phyloP scores from a whole-genome alignment of 2,329 filamentous ascomycete genomes.

The Trichophyton verrucosum region DNA sequence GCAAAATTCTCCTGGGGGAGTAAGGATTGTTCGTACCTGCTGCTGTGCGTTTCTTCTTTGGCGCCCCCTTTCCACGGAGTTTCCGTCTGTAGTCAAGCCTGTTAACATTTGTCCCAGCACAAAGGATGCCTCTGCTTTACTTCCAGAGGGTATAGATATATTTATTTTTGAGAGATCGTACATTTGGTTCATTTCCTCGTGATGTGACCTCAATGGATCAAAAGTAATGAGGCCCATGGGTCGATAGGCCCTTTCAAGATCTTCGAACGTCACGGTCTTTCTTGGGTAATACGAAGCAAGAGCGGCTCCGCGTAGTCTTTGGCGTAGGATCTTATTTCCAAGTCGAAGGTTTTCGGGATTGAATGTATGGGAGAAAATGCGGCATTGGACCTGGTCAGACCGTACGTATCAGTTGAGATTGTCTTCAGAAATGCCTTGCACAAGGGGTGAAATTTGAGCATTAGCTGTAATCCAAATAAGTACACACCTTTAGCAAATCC shows the following conservation, averaged over 20 bases:
- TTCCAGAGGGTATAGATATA: neutral
- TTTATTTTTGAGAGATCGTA: slow-evolving; percentile 30
- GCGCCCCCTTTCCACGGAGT: slow-evolving; percentile 65
- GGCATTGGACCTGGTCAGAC: slow-evolving; percentile 61
- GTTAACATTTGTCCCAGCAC: neutral
- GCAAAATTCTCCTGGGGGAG: neutral
- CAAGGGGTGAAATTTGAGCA: neutral
- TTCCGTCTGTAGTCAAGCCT: slow-evolving; percentile 42
- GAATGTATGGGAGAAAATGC: slow-evolving; percentile 79
- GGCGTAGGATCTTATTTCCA: slow-evolving; percentile 84
- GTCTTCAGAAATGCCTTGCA: neutral
- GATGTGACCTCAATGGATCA: slow-evolving; percentile 73
- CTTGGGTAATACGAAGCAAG: slow-evolving; percentile 82
- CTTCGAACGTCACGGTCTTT: slow-evolving; percentile 56
- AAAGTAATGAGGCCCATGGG: slow-evolving; percentile 53
- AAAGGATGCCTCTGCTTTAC: neutral
- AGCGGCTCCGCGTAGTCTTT: slow-evolving; percentile 71
- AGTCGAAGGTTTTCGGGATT: slow-evolving; percentile 73
- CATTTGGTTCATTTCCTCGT: slow-evolving; percentile 53
- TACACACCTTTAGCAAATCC: slow-evolving; percentile 63
- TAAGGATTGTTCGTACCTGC: slow-evolving; percentile 18
- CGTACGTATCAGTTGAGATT: neutral
- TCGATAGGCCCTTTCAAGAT: slow-evolving; percentile 58
- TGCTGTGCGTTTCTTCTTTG: slow-evolving; percentile 65
- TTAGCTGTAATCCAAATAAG: neutral